Base-by-base conservation (phyloP, 140 eudicot genomes). In the Erigeron philadelphicus region DNA sequence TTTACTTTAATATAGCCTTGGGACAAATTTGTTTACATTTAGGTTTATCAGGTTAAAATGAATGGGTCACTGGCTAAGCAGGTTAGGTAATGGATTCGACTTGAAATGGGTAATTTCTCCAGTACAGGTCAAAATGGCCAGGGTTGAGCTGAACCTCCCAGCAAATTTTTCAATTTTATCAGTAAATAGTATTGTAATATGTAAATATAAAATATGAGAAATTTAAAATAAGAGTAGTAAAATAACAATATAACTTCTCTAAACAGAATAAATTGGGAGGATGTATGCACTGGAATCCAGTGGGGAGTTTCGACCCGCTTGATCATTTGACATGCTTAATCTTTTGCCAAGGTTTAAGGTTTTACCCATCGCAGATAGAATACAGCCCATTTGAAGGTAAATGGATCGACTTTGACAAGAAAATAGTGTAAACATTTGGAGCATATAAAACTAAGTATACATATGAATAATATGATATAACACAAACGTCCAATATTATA, bases 401-500 rank as follows among this genome's bases (percentile, higher is more conserved):
- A 35, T 9, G 16, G 45, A 57, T 60, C 10, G 38, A 13, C n/a
- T 19, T 21, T 57, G 21, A 44, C 57, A 44, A 18, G 72, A n/a
- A 49, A 46, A 57, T 11, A 13, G 19, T 9, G 38, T 74, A 61
- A 9, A 40, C 7, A 9, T 21, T 13, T 56, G 44, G 66, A 70
- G 35, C 19, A 52, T 12, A 50, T 52, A 11, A 44, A 76, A 56
- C 42, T 35, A 42, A 9, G 38, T 17, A 52, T 18, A 11, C n/a
- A 13, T 42, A 44, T 7, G 25, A 21, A 21, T 21, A 21, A 21
- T 21, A 21, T 21, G 17, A 12, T 53, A 15, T 12, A 48, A 47
- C 47, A 53, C 18, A 48, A 42, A n/a, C 38, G 23, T 12, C 35
- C 9, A 6, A 9, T 52, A 11, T 13, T 58, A 41, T 85, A 90